Evolutionary conservation across 2,329 filamentous ascomycete genomes (phyloP).

Genomic region (Nemania sp.): DNA sequence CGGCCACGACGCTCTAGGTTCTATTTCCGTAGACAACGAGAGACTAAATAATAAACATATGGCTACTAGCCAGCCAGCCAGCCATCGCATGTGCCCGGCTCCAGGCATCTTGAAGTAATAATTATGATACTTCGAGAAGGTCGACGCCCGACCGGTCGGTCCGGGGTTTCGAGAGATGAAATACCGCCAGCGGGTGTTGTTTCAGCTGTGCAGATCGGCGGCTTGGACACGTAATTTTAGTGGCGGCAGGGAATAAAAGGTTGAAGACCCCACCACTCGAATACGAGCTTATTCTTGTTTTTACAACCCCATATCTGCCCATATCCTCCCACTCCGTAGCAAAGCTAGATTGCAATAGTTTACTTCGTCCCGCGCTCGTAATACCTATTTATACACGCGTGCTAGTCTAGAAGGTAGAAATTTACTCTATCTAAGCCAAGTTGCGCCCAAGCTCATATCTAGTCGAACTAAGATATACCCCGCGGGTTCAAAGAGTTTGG

Average conservation of each 20-base stretch:
- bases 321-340: no score
- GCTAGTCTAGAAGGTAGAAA: no score
- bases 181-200: conserved; percentile 28
- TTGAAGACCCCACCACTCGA: conserved; percentile 18
- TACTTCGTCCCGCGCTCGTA: no score
- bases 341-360: no score
- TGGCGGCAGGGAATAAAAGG: conserved; percentile 14
- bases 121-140: not conserved
- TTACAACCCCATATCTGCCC: not conserved
- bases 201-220: conserved; percentile 36
- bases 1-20: conserved; percentile 51
- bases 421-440: no score
- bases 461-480: no score
- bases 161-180: conserved; percentile 15
- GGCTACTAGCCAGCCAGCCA: conserved; percentile 30
- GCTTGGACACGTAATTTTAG: conserved; percentile 27
- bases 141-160: conserved; percentile 14
- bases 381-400: no score
- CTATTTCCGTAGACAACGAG: conserved; percentile 20
- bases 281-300: conserved; percentile 22
- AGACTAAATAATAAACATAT: conserved; percentile 8
- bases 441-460: no score
- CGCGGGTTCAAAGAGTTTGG: no score
- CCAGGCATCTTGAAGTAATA: conserved; percentile 19
- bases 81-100: conserved; percentile 3